Evolutionary conservation across 2,329 filamentous ascomycete species (phyloP).

Genomic region (Neurospora sp.): DNA sequence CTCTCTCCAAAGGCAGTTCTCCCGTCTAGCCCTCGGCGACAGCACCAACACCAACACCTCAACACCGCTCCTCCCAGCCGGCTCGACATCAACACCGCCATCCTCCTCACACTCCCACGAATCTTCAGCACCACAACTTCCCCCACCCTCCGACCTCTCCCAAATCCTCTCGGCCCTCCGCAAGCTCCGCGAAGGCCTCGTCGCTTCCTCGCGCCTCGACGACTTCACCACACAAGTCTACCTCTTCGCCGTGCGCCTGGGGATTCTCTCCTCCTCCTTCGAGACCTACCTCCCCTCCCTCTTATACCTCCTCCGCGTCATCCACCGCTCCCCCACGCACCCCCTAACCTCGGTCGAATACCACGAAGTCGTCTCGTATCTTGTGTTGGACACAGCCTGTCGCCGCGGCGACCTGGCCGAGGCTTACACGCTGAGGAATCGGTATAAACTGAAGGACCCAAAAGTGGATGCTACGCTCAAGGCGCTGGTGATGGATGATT

Average conservation of each 20-base stretch:
- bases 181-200: constrained; percentile 83
- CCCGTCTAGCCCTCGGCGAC: constrained; percentile 40
- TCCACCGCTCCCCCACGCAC: constrained; percentile 48
- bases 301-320: constrained; percentile 60
- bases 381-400: constrained; percentile 82
- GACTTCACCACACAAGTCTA: constrained; percentile 82
- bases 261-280: constrained; percentile 69
- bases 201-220: constrained; percentile 66
- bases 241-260: constrained; percentile 79
- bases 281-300: constrained; percentile 88
- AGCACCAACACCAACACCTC: not conserved
- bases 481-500: constrained; percentile 73
- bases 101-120: not conserved
- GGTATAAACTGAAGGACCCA: constrained; percentile 53
- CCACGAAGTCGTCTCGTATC: constrained; percentile 69
- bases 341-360: constrained; percentile 63
- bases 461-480: constrained; percentile 59
- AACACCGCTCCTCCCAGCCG: constrained; percentile 6
- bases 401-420: constrained; percentile 64
- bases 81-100: constrained; percentile 10
- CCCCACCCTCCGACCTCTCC: constrained; percentile 39
- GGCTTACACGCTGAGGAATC: constrained; percentile 57
- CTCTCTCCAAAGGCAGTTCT: constrained; percentile 65
- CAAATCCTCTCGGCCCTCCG: constrained; percentile 74
- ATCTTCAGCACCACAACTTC: constrained; percentile 7